Conservation (phyloP, 768 basidiomycete species). For the Phaffia tasmanica region DNA sequence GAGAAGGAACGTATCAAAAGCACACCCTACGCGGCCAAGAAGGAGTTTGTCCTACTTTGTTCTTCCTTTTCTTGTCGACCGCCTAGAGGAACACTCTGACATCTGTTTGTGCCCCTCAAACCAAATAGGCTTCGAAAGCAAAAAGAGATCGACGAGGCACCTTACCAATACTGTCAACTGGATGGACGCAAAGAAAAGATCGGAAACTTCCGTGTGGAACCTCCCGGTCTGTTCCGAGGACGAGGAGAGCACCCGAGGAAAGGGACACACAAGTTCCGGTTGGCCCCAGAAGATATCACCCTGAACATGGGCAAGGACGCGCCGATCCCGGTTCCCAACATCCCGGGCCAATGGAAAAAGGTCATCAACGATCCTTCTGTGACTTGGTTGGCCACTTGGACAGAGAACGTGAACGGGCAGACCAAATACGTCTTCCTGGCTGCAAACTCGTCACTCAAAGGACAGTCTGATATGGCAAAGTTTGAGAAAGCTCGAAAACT, state of each 20-base stretch:
- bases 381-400: conserved; percentile 98
- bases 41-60: conserved; percentile 43
- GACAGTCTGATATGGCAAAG: conserved; percentile 93
- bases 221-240: conserved; percentile 94
- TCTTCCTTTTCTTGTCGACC: neutral
- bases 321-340: conserved; percentile 72
- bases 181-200: conserved; percentile 97
- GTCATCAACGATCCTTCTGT: conserved; percentile 78
- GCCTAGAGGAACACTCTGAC: conserved; percentile 9
- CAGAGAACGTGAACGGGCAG: conserved; percentile 90
- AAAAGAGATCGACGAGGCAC: conserved; percentile 71
- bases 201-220: conserved; percentile 96
- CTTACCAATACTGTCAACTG: conserved; percentile 73
- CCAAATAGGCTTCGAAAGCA: conserved; percentile 52
- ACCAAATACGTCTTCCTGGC: conserved; percentile 97
- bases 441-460: conserved; percentile 93
- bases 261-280: conserved; percentile 82
- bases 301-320: conserved; percentile 77
- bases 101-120: neutral
- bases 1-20: conserved; percentile 91
- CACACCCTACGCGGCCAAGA: conserved; percentile 75
- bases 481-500: conserved; percentile 96
- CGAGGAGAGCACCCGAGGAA: conserved; percentile 98
- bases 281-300: conserved; percentile 88
- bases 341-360: conserved; percentile 79